Conservation (phyloP, 2,329 filamentous ascomycete genomes). For the Nigrograna mackinnonii region DNA sequence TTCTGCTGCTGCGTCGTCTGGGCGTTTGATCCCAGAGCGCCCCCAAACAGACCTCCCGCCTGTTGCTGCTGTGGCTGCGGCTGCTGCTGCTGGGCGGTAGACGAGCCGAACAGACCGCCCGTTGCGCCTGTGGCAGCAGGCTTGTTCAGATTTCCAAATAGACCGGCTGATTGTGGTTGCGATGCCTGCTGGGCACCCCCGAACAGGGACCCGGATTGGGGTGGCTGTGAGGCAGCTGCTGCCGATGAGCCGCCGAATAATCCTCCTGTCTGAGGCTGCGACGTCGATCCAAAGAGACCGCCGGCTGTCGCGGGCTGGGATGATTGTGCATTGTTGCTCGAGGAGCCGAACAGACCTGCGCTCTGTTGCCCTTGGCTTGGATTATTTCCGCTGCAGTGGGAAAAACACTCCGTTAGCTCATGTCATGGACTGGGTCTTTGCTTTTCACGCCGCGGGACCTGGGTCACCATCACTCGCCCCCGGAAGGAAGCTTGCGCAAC, state of each 20-base stretch:
- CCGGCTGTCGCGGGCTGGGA: slow-evolving; percentile 29
- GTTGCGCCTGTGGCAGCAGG: slow-evolving; percentile 26
- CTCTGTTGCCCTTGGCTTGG: slow-evolving; percentile 26
- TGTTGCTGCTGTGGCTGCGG: slow-evolving; percentile 24
- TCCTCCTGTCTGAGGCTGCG: slow-evolving; percentile 25
- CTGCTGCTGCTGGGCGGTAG: slow-evolving; percentile 26
- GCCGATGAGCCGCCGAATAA: slow-evolving; percentile 19
- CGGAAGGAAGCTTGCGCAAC: no score
- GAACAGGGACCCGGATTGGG: slow-evolving; percentile 29
- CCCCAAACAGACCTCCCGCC: slow-evolving; percentile 36
- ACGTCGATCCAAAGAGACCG: slow-evolving; percentile 28
- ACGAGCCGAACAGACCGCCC: slow-evolving; percentile 40
- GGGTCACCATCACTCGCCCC: slow-evolving; percentile 1
- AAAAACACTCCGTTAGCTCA: slow-evolving; percentile 25
- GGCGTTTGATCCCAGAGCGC: slow-evolving; percentile 29
- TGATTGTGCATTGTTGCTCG: slow-evolving; percentile 11
- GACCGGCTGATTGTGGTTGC: slow-evolving; percentile 27
- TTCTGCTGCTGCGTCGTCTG: slow-evolving; percentile 16
- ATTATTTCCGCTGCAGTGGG: slow-evolving; percentile 31
- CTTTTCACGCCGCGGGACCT: no score
- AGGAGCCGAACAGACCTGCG: slow-evolving; percentile 31
- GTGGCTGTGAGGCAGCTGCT: slow-evolving; percentile 23
- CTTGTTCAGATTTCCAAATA: slow-evolving; percentile 43
- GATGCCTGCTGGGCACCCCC: slow-evolving; percentile 21
- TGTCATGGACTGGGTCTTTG: no score